Percentiles rank a stretch among this genome's conserved stretches.
Conservation (phyloP, 106 monocot genomes). For the Xerophyta viscosa region DNA sequence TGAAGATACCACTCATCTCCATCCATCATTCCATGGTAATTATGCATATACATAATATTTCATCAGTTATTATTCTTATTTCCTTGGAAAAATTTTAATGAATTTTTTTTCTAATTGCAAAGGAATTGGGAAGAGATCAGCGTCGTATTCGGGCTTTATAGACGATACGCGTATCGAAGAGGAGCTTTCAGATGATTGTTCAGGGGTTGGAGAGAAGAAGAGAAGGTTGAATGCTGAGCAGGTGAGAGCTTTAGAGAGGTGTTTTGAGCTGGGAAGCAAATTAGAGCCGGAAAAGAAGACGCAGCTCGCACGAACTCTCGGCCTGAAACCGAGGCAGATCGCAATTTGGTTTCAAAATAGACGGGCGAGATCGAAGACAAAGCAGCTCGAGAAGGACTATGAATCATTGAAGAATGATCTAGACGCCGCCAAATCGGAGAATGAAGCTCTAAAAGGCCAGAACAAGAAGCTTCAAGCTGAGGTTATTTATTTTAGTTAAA, state of each 20-base stretch:
- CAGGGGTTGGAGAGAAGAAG: constrained; percentile 45
- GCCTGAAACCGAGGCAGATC: constrained; percentile 50
- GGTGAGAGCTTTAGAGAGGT: constrained; percentile 42
- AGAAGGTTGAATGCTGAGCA: constrained; percentile 59
- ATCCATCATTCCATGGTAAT: too few relatives aligned
- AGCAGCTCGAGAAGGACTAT: constrained; percentile 57
- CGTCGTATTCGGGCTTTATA: constrained; percentile 18
- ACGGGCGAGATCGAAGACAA: constrained; percentile 59
- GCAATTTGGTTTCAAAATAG: constrained; percentile 70
- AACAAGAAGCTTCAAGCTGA: constrained; percentile 43
- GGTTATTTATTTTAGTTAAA: too few relatives aligned
- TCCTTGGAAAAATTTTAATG: too few relatives aligned
- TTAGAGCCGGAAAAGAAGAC: constrained; percentile 57
- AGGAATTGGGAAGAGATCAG: constrained; percentile 31
- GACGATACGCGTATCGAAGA: constrained; percentile 50
- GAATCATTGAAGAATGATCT: constrained; percentile 30
- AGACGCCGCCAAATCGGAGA: constrained; percentile 23
- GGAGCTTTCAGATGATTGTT: constrained; percentile 57
- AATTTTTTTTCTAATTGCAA: too few relatives aligned
- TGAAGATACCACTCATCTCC: too few relatives aligned
- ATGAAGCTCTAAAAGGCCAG: constrained; percentile 25
- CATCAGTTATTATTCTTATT: too few relatives aligned
- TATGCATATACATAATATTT: too few relatives aligned
- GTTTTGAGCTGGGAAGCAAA: constrained; percentile 45
- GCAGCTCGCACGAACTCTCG: constrained; percentile 39